These are phyloP conservation scores for Ustilago curta DNA, from an alignment of 1,284 basidiomycete genomes.

Conservation along the genomic window DNA sequence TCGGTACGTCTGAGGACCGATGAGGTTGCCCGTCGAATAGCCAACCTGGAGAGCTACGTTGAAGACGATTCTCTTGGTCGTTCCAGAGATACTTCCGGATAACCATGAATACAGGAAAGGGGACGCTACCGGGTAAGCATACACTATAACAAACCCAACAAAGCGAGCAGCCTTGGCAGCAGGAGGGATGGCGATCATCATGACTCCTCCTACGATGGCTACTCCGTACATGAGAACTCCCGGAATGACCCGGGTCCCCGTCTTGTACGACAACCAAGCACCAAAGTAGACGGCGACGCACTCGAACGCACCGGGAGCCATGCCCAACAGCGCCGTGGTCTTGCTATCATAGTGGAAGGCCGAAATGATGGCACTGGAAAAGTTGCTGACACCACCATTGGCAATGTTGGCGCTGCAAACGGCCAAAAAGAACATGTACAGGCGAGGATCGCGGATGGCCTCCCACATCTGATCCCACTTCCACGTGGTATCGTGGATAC, in stretches of 20 bases:
- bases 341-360: constrained; percentile 60
- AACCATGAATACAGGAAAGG: constrained; percentile 56
- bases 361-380: constrained; percentile 64
- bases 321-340: constrained; percentile 63
- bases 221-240: constrained; percentile 57
- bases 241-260: constrained; percentile 51
- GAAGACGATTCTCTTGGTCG: constrained; percentile 64
- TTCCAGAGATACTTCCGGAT: constrained; percentile 51
- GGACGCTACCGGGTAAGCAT: constrained; percentile 25
- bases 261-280: constrained; percentile 47
- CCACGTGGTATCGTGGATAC: constrained; percentile 74
- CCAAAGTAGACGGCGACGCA: constrained; percentile 56
- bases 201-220: constrained; percentile 56
- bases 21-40: constrained; percentile 61
- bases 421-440: constrained; percentile 60
- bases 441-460: constrained; percentile 72
- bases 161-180: constrained; percentile 33
- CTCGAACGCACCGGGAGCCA: constrained; percentile 60
- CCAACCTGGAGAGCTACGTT: constrained; percentile 59
- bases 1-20: constrained; percentile 63
- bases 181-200: constrained; percentile 50
- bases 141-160: constrained; percentile 33
- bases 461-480: constrained; percentile 73
- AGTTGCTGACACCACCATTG: constrained; percentile 60
- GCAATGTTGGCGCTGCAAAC: constrained; percentile 53